Evolutionary conservation across 345 rosid species (phyloP).

Genomic region (Eucalyptus sideroxylon): DNA sequence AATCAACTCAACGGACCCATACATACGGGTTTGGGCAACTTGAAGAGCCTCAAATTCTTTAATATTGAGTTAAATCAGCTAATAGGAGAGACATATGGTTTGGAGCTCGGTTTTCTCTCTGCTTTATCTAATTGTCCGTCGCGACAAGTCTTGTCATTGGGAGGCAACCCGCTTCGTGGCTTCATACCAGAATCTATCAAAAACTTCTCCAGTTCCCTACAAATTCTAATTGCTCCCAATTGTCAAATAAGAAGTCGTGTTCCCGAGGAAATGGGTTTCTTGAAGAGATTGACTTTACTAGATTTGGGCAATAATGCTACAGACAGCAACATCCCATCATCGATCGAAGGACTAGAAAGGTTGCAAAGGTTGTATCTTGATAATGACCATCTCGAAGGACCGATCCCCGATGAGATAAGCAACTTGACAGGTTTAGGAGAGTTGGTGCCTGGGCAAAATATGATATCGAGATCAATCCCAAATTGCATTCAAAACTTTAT

Average conservation of each 20-base stretch:
- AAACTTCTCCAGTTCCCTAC: neutral
- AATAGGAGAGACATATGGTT: neutral
- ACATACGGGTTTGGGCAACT: neutral
- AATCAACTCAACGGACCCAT: neutral
- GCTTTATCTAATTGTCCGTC: neutral
- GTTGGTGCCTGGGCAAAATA: fast-evolving
- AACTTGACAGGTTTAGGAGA: neutral
- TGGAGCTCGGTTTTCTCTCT: neutral
- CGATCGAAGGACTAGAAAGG: neutral
- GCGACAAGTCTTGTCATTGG: fast-evolving
- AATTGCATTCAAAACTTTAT: neutral
- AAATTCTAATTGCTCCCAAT: fast-evolving
- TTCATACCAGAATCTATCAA: neutral
- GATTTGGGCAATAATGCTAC: fast-evolving
- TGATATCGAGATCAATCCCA: neutral
- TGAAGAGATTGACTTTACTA: neutral
- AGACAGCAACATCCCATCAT: neutral
- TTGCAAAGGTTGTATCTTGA: neutral
- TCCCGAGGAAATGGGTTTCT: neutral
- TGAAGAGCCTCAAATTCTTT: neutral
- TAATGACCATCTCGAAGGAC: neutral
- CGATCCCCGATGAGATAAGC: neutral
- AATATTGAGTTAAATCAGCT: fast-evolving
- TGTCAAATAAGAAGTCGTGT: neutral
- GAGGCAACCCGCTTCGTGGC: neutral